Percentiles rank a stretch among this genome's conserved stretches.
Conservation (phyloP, 192 early-diverging fungal species). For the Coemansia sp. region DNA sequence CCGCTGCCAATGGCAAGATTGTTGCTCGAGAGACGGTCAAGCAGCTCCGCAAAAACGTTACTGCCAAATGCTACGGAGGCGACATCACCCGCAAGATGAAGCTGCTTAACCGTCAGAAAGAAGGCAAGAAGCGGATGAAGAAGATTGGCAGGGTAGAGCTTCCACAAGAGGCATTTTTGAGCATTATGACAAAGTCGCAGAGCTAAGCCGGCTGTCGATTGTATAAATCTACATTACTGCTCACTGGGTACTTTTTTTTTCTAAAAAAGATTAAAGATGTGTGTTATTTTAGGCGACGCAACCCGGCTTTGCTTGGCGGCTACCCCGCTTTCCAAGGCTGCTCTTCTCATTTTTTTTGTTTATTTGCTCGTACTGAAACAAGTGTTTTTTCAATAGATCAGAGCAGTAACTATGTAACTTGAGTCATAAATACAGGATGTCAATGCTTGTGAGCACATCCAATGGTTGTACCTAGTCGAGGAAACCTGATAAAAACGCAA, state of each 20-base stretch:
- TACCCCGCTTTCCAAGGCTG: background rate
- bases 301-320: background rate
- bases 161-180: constrained; percentile 87
- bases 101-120: constrained; percentile 91
- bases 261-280: background rate
- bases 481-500: background rate
- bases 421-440: background rate
- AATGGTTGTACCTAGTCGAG: background rate
- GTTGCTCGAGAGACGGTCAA: constrained; percentile 84
- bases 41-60: constrained; percentile 92
- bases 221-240: background rate
- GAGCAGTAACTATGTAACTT: background rate
- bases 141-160: constrained; percentile 85
- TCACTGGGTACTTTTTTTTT: background rate
- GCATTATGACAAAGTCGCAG: constrained; percentile 23
- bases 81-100: constrained; percentile 98
- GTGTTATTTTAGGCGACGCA: no score
- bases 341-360: background rate
- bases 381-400: constrained; percentile 2
- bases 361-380: background rate
- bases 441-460: background rate
- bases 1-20: constrained; percentile 77
- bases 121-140: constrained; percentile 95
- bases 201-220: background rate
- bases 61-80: constrained; percentile 96